Evolutionary conservation across 2,329 filamentous ascomycete genomes (phyloP), one percentile per base, ranked within the genome.

Genomic region (Alternaria metachromatica): DNA sequence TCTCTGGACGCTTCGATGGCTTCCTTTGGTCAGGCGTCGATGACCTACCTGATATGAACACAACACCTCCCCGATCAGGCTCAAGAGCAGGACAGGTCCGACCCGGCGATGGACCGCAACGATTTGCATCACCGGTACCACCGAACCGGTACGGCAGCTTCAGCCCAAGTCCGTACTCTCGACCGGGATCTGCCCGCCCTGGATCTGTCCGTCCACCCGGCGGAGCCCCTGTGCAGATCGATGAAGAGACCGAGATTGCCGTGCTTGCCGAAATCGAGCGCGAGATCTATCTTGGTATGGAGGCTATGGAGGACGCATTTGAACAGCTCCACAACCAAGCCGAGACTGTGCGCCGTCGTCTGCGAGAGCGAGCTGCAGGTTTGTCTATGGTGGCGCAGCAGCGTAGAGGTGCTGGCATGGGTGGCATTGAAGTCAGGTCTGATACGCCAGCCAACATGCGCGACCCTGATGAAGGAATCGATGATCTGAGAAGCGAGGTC

Each of bases 21-120:
- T 98, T 98, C 81, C 85, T 97, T 20, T 97, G 95, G 89, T 97
- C 93, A 48, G 95, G 95, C 21, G 93, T 93, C 7, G 94, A 97
- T 68, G 84, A 87, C 50, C 69, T 80, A 13, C 71, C 79, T 30
- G 70, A 76, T 12, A 72, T 77, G 10, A 64, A 45, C 44, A 57
- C 65, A 26, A 75, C 56, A 68, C 75, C 45, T 58, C 70, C 53
- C 76, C 63, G 59, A 45, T 61, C 62, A 4, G 66, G 68, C 4
- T 73, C 80, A 12, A 74, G 82, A 55, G 61, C 66, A 20, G 85
- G 86, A 30, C 78, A 81, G 66, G 78, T 82, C 78, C 75, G 69
- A 80, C 69, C 69, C 2, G 68, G 64, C 82, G 85, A 74, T 33
- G 70, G 73, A 13, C 75, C 74, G 10, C 76, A 76, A 45, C 73